Evolutionary conservation across 208 protist genomes (phyloP).

Genomic region (Leishmania guyanensis): DNA sequence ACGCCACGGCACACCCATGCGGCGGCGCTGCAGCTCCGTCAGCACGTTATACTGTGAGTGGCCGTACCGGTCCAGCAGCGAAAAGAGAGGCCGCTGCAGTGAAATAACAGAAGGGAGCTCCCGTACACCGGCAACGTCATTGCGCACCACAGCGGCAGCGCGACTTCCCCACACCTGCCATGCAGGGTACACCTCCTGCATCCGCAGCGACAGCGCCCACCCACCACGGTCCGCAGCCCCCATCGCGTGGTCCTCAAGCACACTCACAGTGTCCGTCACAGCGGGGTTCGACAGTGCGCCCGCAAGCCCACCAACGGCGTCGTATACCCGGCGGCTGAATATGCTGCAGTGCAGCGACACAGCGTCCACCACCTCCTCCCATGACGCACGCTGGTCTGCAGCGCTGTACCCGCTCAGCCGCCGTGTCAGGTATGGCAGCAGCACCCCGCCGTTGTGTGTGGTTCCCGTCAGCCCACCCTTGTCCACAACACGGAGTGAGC

Average conservation of each 20-base stretch:
- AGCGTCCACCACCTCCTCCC: constrained; percentile 30
- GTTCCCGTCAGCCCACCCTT: constrained; percentile 23
- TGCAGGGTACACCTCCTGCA: constrained; percentile 21
- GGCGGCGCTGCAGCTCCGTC: constrained; percentile 16
- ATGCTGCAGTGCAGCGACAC: constrained; percentile 36
- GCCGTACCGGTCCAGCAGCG: constrained; percentile 4
- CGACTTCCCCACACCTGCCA: constrained; percentile 37
- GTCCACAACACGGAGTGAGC: constrained; percentile 9
- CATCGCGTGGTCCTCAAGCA: neutral
- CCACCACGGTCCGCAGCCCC: constrained; percentile 26
- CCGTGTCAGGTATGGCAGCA: constrained; percentile 29
- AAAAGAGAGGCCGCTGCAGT: neutral
- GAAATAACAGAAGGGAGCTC: neutral
- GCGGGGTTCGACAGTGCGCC: neutral
- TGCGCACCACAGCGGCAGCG: constrained; percentile 28
- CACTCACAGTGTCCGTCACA: neutral
- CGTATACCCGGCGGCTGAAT: constrained; percentile 27
- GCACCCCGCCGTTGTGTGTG: neutral
- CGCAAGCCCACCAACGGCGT: constrained; percentile 32
- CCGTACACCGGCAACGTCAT: neutral
- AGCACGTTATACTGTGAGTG: neutral
- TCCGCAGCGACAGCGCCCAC: constrained; percentile 31
- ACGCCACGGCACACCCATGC: constrained; percentile 7
- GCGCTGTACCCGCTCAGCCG: constrained; percentile 24
- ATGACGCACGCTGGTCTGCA: constrained; percentile 27